phyloP scores from a whole-genome alignment of 768 basidiomycete genomes.

The Suillus subluteus region DNA sequence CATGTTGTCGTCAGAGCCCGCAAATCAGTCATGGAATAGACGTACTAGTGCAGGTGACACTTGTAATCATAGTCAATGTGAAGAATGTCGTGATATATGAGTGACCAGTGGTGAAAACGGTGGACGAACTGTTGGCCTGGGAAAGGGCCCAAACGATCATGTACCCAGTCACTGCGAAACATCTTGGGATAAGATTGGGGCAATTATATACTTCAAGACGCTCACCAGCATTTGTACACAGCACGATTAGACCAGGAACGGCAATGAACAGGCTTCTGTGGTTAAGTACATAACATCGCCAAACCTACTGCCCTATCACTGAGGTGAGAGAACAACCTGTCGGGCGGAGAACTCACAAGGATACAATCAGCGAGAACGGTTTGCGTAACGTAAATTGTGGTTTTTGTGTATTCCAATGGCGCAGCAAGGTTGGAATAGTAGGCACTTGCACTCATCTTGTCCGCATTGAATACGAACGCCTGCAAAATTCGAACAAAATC shows the following conservation, averaged over 20 bases:
- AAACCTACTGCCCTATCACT: background rate
- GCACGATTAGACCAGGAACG: background rate
- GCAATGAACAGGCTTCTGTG: background rate
- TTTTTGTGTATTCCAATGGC: background rate
- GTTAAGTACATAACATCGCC: slow-evolving; percentile 1
- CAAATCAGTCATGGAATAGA: background rate
- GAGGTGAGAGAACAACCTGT: background rate
- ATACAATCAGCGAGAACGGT: background rate
- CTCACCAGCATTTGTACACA: background rate
- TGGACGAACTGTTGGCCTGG: background rate
- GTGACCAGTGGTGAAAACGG: background rate
- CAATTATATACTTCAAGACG: background rate
- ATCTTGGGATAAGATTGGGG: background rate
- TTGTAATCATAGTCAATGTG: background rate
- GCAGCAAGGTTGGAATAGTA: background rate
- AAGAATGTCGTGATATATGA: background rate
- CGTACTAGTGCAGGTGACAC: background rate
- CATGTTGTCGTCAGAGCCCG: background rate
- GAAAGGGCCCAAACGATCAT: background rate
- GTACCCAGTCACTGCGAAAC: background rate
- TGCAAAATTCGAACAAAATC: background rate
- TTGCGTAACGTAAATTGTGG: background rate
- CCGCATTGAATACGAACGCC: background rate
- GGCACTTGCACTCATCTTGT: background rate
- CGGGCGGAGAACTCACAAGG: background rate